A percentile compares a stretch with the other conserved stretches of the same genome.
phyloP scores from a whole-genome alignment of 2,329 filamentous ascomycete species.

The Phyllosticta citrichinensis region DNA sequence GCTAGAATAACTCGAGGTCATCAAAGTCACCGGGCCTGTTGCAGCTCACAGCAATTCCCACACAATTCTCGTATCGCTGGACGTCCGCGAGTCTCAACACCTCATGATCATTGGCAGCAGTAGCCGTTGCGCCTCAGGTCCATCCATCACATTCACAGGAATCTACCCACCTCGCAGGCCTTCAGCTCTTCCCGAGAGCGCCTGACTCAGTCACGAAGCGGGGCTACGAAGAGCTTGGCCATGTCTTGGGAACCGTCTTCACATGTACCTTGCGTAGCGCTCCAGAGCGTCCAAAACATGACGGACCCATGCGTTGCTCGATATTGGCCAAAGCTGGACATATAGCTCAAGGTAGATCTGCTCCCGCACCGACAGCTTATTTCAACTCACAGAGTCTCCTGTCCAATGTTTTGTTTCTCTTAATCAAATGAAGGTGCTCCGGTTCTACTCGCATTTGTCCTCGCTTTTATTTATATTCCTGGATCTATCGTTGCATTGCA shows the following conservation, averaged over 20 bases:
- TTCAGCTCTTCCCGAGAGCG: neutral
- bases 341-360: neutral
- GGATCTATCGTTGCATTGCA: neutral
- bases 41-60: neutral
- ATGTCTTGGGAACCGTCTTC: neutral
- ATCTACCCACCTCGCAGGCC: neutral
- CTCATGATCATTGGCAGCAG: neutral
- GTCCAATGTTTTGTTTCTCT: neutral
- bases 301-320: neutral
- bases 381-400: neutral
- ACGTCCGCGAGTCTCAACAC: neutral
- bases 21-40: neutral
- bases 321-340: neutral
- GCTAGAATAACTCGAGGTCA: neutral
- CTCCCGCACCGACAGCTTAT: neutral
- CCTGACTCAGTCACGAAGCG: neutral
- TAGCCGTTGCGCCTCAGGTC: neutral
- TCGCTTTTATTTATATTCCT: no score
- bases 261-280: neutral
- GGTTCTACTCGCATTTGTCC: no score
- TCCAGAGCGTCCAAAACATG: neutral
- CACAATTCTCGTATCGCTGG: neutral
- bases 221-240: neutral
- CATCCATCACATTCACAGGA: neutral
- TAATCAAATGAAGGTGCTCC: no score